These are phyloP conservation scores for Phytophthora meadii DNA, from an alignment of 352 stramenopile genomes.

Conservation along the genomic window DNA sequence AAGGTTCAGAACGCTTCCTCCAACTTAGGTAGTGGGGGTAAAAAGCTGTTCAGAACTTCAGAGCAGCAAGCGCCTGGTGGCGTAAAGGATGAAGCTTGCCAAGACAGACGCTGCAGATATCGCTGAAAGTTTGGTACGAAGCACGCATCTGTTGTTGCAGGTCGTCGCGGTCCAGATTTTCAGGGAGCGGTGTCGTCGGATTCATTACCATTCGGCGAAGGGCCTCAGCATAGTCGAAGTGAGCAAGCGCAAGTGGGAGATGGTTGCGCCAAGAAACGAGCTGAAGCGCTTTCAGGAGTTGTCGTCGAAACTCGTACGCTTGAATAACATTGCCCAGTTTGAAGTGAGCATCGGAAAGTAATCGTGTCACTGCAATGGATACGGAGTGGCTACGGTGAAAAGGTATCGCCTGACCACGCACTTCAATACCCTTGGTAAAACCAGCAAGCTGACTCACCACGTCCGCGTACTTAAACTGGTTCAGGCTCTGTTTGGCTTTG, in stretches of 20 bases:
- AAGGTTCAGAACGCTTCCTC: too few species aligned
- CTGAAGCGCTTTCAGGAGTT: constrained; percentile 35
- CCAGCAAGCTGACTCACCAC: constrained; percentile 29
- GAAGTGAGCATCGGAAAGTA: constrained; percentile 46
- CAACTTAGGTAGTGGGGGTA: too few species aligned
- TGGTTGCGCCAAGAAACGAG: constrained; percentile 39
- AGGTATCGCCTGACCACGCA: constrained; percentile 28
- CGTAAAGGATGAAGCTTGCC: constrained; percentile 38
- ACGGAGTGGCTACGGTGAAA: constrained; percentile 46
- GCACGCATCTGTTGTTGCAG: constrained; percentile 40
- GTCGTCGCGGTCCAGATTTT: constrained; percentile 27
- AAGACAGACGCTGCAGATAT: constrained; percentile 46
- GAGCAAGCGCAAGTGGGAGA: constrained; percentile 43
- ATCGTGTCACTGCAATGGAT: constrained; percentile 33
- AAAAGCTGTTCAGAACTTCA: constrained; percentile 29
- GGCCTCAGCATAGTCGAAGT: constrained; percentile 48
- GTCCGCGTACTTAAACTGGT: constrained; percentile 41
- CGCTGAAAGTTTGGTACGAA: constrained; percentile 41
- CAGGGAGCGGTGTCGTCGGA: constrained; percentile 17
- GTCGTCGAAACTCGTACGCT: constrained; percentile 36
- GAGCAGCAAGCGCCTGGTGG: constrained; percentile 30
- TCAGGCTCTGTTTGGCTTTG: constrained; percentile 38
- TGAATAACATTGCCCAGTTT: constrained; percentile 48
- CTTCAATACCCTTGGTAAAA: constrained; percentile 30
- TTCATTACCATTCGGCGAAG: constrained; percentile 40